A percentile compares a stretch with the other conserved stretches of the same genome.
Conservation (phyloP, 129 eudicot genomes). For the Flaveria robusta region DNA sequence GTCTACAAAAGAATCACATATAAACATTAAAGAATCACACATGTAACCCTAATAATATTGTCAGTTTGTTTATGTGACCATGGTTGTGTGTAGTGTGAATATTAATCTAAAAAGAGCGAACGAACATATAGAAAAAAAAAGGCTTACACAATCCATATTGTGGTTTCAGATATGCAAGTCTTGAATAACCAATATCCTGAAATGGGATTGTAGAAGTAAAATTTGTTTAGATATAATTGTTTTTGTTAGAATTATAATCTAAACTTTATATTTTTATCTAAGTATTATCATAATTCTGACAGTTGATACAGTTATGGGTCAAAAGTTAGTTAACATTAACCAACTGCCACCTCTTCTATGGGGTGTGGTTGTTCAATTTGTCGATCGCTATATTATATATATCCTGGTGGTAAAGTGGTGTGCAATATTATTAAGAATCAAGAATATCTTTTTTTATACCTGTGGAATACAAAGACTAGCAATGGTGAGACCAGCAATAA, state of each 20-base stretch:
- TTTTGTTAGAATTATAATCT: too few species aligned
- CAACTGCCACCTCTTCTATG: too few species aligned
- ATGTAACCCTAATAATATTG: neutral
- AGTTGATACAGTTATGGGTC: too few species aligned
- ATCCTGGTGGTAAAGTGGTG: too few species aligned
- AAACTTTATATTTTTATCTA: neutral
- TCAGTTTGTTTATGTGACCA: neutral
- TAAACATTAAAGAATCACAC: too few species aligned
- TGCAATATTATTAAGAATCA: neutral
- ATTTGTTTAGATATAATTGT: neutral
- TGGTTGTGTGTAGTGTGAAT: too few species aligned
- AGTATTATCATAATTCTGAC: neutral
- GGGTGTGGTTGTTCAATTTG: too few species aligned
- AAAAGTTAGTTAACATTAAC: too few species aligned
- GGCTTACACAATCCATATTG: constrained; percentile 85
- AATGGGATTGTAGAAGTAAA: neutral
- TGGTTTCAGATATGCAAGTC: constrained; percentile 70
- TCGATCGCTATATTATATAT: too few species aligned
- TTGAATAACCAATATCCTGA: constrained; percentile 85
- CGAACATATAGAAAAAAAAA: neutral
- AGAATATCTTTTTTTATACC: constrained; percentile 38
- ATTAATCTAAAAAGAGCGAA: too few species aligned
- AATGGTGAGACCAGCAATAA: constrained; percentile 82
- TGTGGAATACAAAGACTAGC: constrained; percentile 92
- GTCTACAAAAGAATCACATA: constrained; percentile 39